These are phyloP conservation scores for Nemania serpens DNA, from an alignment of 2,329 filamentous ascomycete genomes.

Conservation along the genomic window DNA sequence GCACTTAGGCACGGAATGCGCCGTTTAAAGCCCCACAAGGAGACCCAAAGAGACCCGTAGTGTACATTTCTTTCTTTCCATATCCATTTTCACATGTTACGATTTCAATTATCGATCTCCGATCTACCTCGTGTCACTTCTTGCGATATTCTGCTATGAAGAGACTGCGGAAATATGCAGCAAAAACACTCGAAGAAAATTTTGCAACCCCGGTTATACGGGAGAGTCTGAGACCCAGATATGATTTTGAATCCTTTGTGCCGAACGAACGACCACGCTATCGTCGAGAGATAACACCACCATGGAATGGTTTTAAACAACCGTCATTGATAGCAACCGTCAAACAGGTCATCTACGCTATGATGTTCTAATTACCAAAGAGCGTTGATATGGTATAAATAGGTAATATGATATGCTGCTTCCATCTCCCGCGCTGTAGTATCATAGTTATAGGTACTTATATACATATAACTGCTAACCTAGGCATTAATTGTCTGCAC, in stretches of 20 bases:
- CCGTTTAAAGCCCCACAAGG: slow-evolving; percentile 9
- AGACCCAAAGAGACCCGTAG: neutral
- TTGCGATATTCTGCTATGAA: neutral
- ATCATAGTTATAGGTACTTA: too few relatives aligned
- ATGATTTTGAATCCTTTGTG: neutral
- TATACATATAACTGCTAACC: too few relatives aligned
- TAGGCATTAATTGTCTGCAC: too few relatives aligned
- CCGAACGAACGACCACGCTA: neutral
- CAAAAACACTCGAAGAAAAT: neutral
- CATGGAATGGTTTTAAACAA: too few relatives aligned
- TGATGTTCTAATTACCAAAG: too few relatives aligned
- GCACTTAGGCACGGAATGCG: neutral
- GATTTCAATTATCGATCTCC: neutral
- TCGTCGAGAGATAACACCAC: too few relatives aligned
- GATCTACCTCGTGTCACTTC: neutral
- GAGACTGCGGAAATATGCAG: neutral
- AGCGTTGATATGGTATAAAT: neutral
- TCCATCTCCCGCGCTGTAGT: too few relatives aligned
- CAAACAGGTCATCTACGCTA: neutral
- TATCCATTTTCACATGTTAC: slow-evolving; percentile 25
- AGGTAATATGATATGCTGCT: too few relatives aligned
- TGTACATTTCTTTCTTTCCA: neutral
- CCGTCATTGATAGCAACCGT: neutral
- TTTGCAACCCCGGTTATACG: neutral
- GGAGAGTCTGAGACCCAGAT: too few relatives aligned